Base-by-base conservation (phyloP, 2,329 filamentous ascomycete genomes). In the Boeremia exigua region DNA sequence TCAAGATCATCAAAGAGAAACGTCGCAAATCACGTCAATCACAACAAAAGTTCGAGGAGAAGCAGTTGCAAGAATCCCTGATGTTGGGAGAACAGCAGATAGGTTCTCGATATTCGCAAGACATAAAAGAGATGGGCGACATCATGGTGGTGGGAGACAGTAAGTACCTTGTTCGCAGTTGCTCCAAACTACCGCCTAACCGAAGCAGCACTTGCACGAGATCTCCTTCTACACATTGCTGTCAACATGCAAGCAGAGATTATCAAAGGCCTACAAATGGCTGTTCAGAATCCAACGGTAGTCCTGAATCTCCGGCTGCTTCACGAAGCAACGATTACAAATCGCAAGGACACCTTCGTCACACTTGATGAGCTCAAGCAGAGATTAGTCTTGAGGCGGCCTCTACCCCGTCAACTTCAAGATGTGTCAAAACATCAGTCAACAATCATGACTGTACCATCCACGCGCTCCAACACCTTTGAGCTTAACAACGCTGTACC, bases 101-200 rank as follows among this genome's bases (percentile, higher is more conserved):
- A 29, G 66, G 67, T 23, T 60, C 67, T 32, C 66, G 65, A 19
- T 77, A 74, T 59, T 61, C 67, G 23, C 61, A 69, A 37, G 68
- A 76, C 33, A 65, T 72, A 38, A 66, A 65, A 34, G 71, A 75
- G 33, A 57, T 77, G 37, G 77, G 77, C 38, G 67, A 72, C 45
- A 53, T 66, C 19, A 70, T 78, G 46, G 65, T 66, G 19, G 59
- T 71, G 19, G 78, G 77, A 28, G 78, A 80, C 64, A 69, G 74
- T 74, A 59, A 67, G 68, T 72, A 48, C 43, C 19, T 15, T 19
- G 6, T 25, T 32, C 10, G 14, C 12, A 23, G 23, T 6, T 27
- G 12, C 4, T 27, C 4, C 3, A n/a, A 9, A 7, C 25, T n/a
- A 37, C 56, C 11, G 11, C 17, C 44, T 48, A 39, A 58, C 42